phyloP scores from a whole-genome alignment of 1,139 yeast species.

The Chernovozyma sophiae-reginae region DNA sequence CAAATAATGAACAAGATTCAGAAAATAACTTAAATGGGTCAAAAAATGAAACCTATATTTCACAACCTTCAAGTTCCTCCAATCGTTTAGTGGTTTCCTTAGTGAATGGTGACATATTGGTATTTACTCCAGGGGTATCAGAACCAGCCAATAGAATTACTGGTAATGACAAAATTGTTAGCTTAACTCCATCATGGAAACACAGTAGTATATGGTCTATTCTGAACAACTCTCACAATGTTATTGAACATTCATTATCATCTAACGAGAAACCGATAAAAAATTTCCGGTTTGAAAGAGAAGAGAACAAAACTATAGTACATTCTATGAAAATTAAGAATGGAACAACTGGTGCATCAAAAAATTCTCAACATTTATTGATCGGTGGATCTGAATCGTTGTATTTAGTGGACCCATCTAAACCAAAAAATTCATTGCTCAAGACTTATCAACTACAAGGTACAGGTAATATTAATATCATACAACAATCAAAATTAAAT shows the following conservation, averaged over 20 bases:
- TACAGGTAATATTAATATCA: conserved; percentile 2
- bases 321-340: conserved; percentile 8
- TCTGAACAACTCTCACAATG: conserved; percentile 8
- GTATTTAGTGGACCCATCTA: conserved; percentile 12
- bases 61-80: conserved; percentile 1
- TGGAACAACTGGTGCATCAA: conserved; percentile 2
- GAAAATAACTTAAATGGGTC: conserved; percentile 2
- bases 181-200: conserved; percentile 14
- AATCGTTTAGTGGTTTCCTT: conserved; percentile 32
- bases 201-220: conserved; percentile 19
- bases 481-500: conserved; percentile 8
- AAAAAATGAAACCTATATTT: background rate
- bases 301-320: conserved; percentile 7
- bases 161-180: conserved; percentile 19
- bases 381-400: conserved; percentile 3
- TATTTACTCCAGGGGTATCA: conserved; percentile 39
- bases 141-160: conserved; percentile 30
- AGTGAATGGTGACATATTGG: conserved; percentile 33
- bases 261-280: conserved; percentile 15
- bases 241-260: conserved; percentile 15
- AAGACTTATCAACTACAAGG: conserved; percentile 4
- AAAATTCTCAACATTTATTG: conserved; percentile 10
- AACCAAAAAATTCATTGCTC: conserved; percentile 10
- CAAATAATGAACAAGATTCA: conserved; percentile 1
- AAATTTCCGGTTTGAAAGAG: conserved; percentile 12